Base-by-base conservation (phyloP, 106 monocot genomes). In the Dactylorhiza incarnata region DNA sequence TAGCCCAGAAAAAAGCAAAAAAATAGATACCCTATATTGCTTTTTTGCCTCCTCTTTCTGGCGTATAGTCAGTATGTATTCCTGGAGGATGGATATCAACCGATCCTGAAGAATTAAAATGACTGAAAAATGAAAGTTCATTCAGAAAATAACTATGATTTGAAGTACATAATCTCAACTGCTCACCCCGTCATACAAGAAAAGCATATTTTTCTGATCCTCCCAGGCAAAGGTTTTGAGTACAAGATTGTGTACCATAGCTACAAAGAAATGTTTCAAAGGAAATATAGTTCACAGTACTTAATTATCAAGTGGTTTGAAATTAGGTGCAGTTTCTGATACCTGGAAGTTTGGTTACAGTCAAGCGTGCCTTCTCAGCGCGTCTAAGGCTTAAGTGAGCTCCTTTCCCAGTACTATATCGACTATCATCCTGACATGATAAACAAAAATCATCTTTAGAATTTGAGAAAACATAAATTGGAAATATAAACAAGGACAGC, bases 101-200 rank as follows among this genome's bases (percentile, higher is more conserved):
- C 87, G 88, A 73, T 87, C 94, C 97, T 97, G 81, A 20, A 81
- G 11, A 73, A 73, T 10, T 1, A 68, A 17, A 45, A 9, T 43
- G 45, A 23, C 48, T 71, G 45, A 46, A 43, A 59, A 52, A 13
- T 49, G 16, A 19, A 74, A 53, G 52, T 47, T 22, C 46, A 13
- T 14, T 52, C 5, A 71, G n/a, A 43, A 17, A 72, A n/a, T 20
- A 16, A 76, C 49, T 22, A 72, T 4, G 47, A 17, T 23, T 2
- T 48, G 48, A 15, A 44, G 56, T 44, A 65, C n/a, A 58, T 47
- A 9, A 83, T 59, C 44, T 75, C 13, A 63, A 45, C 3, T 24
- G 53, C 89, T 77, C 49, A 97, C 97, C 86, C 97, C 97, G 82
- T 97, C 91, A 83, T 97, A 97, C 61, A 94, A 70, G 75, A 97